These are phyloP conservation scores for Populus hybrid DNA, from an alignment of 441 rosid genomes.

Conservation along the genomic window DNA sequence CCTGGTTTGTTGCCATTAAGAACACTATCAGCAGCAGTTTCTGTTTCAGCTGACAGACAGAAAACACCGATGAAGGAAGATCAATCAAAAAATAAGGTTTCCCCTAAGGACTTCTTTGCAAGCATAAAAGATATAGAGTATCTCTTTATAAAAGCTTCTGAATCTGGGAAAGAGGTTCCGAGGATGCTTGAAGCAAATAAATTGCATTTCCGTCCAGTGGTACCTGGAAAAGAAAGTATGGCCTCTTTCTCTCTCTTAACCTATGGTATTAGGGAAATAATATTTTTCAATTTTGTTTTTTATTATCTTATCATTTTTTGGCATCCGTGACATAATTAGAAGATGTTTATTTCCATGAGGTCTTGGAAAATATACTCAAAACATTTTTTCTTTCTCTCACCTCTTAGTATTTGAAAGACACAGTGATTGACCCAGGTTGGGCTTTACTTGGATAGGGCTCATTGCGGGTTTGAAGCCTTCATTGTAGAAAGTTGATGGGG, in stretches of 20 bases:
- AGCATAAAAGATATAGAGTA: conserved; percentile 79
- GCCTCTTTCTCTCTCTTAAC: conserved; percentile 14
- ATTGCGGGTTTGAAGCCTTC: conserved; percentile 1
- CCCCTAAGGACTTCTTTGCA: conserved; percentile 72
- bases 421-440: neutral
- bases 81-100: conserved; percentile 44
- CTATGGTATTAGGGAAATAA: neutral
- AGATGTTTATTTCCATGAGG: neutral
- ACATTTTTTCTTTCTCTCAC: neutral
- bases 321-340: neutral
- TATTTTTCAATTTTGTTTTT: conserved; percentile 5
- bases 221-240: conserved; percentile 56
- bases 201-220: conserved; percentile 72
- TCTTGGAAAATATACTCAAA: neutral
- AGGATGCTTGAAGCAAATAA: conserved; percentile 98
- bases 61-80: conserved; percentile 49
- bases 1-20: conserved; percentile 66
- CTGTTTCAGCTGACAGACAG: conserved; percentile 35
- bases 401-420: neutral
- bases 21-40: conserved; percentile 36
- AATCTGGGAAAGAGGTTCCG: conserved; percentile 93
- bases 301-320: neutral
- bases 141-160: conserved; percentile 83
- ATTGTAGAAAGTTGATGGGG: neutral
- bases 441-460: neutral